A percentile compares a stretch with the other conserved stretches of the same genome.
Conservation (phyloP, 192 early-diverging fungal species). For the Backusella sp. region DNA sequence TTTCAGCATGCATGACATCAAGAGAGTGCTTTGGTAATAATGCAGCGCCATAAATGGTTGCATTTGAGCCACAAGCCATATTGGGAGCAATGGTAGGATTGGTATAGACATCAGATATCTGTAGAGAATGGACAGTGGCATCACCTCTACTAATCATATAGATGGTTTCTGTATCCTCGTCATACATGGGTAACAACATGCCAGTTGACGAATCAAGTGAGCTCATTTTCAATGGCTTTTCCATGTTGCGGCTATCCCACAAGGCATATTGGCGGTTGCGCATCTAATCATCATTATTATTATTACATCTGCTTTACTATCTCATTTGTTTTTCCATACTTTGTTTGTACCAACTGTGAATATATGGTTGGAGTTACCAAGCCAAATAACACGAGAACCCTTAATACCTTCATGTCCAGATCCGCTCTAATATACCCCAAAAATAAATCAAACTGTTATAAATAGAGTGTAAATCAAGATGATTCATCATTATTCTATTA, state of each 20-base stretch:
- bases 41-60: conserved; percentile 54
- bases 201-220: conserved; percentile 70
- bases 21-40: conserved; percentile 68
- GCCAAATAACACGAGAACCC: conserved; percentile 64
- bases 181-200: conserved; percentile 71
- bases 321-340: conserved; percentile 13
- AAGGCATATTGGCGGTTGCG: conserved; percentile 68
- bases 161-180: conserved; percentile 77
- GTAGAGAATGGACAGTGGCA: conserved; percentile 63
- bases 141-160: conserved; percentile 76
- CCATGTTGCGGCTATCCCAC: conserved; percentile 72
- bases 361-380: conserved; percentile 62
- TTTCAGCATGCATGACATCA: conserved; percentile 72
- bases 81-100: conserved; percentile 47
- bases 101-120: conserved; percentile 41
- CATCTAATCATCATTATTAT: conserved; percentile 26
- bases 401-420: conserved; percentile 63
- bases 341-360: conserved; percentile 75
- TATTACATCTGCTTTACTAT: neutral
- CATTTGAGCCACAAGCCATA: conserved; percentile 42
- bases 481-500: neutral
- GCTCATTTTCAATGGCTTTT: conserved; percentile 54
- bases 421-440: conserved; percentile 32
- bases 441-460: neutral
- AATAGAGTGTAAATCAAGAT: neutral